These are phyloP conservation scores for Jaminaea rosea DNA, from an alignment of 1,284 basidiomycete genomes.

Conservation along the genomic window DNA sequence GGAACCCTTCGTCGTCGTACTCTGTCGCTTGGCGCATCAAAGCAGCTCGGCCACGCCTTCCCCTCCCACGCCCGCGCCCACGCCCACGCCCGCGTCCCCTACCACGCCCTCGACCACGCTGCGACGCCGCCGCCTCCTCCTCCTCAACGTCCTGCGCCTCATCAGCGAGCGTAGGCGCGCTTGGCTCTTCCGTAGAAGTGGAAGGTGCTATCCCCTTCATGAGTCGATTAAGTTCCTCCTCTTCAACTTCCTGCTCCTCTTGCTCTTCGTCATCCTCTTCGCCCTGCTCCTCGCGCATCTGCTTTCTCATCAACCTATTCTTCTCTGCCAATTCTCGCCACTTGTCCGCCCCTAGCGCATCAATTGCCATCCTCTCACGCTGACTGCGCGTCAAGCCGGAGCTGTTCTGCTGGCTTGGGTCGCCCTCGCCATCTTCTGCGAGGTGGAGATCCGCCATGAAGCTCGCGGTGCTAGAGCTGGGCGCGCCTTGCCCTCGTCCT, in stretches of 20 bases:
- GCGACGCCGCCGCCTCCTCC: too few species aligned
- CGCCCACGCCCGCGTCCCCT: background rate
- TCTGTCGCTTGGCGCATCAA: too few species aligned
- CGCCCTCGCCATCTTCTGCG: background rate
- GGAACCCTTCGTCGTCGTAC: background rate
- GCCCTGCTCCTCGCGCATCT: background rate
- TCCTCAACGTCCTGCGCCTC: background rate
- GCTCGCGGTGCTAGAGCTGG: background rate
- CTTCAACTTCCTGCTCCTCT: background rate
- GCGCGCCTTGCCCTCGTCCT: background rate
- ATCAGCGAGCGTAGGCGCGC: background rate
- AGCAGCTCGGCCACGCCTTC: background rate
- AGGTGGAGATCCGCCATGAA: background rate
- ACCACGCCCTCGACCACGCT: too few species aligned
- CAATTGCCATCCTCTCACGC: background rate
- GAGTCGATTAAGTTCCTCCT: background rate
- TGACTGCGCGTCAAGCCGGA: background rate
- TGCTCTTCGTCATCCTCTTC: too few species aligned
- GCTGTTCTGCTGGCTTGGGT: too few species aligned
- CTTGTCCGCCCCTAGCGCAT: background rate
- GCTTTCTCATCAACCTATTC: slow-evolving; percentile 3
- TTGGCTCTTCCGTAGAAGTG: background rate
- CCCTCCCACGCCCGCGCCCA: background rate
- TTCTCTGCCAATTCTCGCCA: background rate
- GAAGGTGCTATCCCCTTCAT: background rate